Percentiles rank a stretch among this genome's conserved stretches.
phyloP scores from a whole-genome alignment of 23 red algal genomes.

The Gracilaria gracilis region DNA sequence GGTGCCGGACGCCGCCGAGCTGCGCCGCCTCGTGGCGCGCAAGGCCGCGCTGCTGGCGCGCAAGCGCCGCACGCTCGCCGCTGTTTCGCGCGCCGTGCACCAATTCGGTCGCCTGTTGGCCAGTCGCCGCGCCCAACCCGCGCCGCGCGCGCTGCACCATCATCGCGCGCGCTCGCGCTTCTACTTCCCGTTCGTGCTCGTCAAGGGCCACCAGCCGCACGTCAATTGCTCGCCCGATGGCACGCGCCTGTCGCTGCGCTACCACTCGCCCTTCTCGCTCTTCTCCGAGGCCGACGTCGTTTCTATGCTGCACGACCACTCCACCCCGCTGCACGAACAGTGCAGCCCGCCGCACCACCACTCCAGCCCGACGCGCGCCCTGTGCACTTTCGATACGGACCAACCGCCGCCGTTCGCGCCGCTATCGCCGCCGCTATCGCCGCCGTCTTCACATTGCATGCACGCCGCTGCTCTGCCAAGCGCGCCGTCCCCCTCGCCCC shows the following conservation, averaged over 20 bases:
- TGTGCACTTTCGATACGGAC: too few species aligned
- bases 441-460: background rate
- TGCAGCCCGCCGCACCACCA: background rate
- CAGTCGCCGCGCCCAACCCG: background rate
- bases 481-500: too few species aligned
- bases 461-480: too few species aligned
- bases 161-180: background rate
- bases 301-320: slow-evolving; percentile 7
- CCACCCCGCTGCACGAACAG: too few species aligned
- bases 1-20: background rate
- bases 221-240: slow-evolving; percentile 26
- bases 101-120: background rate
- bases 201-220: background rate
- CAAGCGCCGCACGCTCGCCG: background rate
- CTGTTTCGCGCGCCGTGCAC: background rate
- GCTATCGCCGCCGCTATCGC: too few species aligned
- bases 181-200: slow-evolving; percentile 54
- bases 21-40: slow-evolving; percentile 8
- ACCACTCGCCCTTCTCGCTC: slow-evolving; percentile 15
- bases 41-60: background rate
- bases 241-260: background rate
- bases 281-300: slow-evolving; percentile 68
- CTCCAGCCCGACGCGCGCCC: too few species aligned
- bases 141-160: background rate
- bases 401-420: too few species aligned